A percentile compares a stretch with the other conserved stretches of the same genome.
Evolutionary conservation across 2,329 filamentous ascomycete genomes (phyloP).

Genomic region (Capronia coronata): DNA sequence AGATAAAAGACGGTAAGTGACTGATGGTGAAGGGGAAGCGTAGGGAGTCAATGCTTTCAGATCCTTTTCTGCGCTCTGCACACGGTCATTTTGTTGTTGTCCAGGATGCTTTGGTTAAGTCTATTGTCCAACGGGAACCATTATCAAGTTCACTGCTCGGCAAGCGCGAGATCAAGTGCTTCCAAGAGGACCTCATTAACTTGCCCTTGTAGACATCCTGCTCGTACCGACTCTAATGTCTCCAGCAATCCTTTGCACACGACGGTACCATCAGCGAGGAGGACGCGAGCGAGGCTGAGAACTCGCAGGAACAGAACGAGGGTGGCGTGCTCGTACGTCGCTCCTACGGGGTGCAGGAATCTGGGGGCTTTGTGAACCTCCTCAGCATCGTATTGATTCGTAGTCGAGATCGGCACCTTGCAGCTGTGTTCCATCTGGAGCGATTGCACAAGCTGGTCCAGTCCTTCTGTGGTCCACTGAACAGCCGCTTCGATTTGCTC

Average conservation of each 20-base stretch:
- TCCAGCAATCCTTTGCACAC: background rate
- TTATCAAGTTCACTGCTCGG: constrained; percentile 25
- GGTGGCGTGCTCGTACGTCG: constrained; percentile 61
- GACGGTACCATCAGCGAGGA: constrained; percentile 26
- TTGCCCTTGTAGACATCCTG: constrained; percentile 21
- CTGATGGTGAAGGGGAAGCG: no score
- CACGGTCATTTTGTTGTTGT: background rate
- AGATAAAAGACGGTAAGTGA: no score
- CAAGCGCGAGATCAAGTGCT: constrained; percentile 29
- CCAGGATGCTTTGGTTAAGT: background rate
- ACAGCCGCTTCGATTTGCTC: constrained; percentile 20
- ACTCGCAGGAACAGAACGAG: constrained; percentile 47
- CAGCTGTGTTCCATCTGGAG: constrained; percentile 2
- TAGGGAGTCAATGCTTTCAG: background rate
- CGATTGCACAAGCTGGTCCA: constrained; percentile 31
- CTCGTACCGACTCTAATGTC: constrained; percentile 30
- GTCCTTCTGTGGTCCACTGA: constrained; percentile 48
- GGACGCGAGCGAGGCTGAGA: constrained; percentile 34
- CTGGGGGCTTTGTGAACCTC: background rate
- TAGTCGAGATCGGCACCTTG: background rate
- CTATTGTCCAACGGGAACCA: background rate
- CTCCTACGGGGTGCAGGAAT: constrained; percentile 50
- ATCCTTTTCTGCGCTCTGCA: background rate
- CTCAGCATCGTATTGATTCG: background rate
- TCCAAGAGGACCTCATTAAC: constrained; percentile 10